phyloP scores from a whole-genome alignment of 805 yeast genomes.

The Candida alai region DNA sequence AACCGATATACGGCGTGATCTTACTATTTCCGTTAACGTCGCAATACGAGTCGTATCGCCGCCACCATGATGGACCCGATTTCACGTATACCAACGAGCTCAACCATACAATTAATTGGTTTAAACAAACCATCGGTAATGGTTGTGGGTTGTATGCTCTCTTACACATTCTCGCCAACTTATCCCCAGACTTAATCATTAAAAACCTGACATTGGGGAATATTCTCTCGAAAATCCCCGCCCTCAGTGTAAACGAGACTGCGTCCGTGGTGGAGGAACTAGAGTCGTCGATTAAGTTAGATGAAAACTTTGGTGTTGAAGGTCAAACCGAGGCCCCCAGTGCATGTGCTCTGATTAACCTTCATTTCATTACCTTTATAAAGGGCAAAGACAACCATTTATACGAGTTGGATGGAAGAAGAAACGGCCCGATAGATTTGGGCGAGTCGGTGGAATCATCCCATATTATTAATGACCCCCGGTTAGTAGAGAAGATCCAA shows the following conservation, averaged over 20 bases:
- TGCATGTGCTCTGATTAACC: constrained; percentile 46
- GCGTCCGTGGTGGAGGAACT: constrained; percentile 43
- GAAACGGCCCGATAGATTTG: constrained; percentile 68
- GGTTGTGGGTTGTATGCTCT: constrained; percentile 93
- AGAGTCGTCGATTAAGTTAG: constrained; percentile 39
- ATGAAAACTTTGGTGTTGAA: constrained; percentile 41
- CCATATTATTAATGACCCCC: constrained; percentile 35
- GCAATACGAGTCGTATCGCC: constrained; percentile 51
- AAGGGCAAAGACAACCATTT: constrained; percentile 49
- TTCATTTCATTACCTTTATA: constrained; percentile 77
- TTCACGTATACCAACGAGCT: constrained; percentile 12
- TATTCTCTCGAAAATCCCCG: constrained; percentile 2
- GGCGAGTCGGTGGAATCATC: constrained; percentile 44
- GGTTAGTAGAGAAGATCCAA: constrained; percentile 53
- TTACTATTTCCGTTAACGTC: constrained; percentile 77
- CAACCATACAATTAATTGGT: too few relatives aligned
- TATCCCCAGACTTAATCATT: constrained; percentile 44
- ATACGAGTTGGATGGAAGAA: constrained; percentile 87
- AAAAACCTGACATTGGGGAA: constrained; percentile 27
- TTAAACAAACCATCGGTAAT: constrained; percentile 76
- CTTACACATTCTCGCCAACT: constrained; percentile 53
- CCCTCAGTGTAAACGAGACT: constrained; percentile 27
- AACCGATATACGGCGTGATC: constrained; percentile 75
- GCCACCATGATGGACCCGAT: constrained; percentile 31
- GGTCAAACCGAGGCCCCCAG: constrained; percentile 70